Evolutionary conservation across 306 rosid genomes (phyloP), one percentile per base, ranked within the genome.

Genomic region (Trichosanthes truncata): DNA sequence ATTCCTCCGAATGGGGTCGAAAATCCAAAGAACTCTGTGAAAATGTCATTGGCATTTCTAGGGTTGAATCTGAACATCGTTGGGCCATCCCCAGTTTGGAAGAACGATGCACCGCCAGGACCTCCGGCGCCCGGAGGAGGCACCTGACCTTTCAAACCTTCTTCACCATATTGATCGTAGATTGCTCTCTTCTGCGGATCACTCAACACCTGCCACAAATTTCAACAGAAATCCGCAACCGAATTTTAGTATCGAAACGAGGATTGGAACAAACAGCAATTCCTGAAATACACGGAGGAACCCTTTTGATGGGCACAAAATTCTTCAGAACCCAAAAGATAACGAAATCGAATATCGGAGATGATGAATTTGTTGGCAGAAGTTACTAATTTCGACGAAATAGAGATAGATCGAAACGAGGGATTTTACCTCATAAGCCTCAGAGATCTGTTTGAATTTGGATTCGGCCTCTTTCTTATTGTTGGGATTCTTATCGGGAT

Each of bases 101-200:
- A 93, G 86, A 84, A 93, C 14, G 97, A 55, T 23, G 93, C 83
- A 1, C 93, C 98, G 59, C 88, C 88, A 21, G 84, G 83, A 18
- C 76, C 90, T 9, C 83, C 90, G 13, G 90, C 90, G 79, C 81
- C 93, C 0, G 97, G 92, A 0, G 96, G 90, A 51, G 98, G 98
- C 71, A 86, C 88, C 65, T 84, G 89, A 18, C 98, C 98, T 82
- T 93, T 92, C 3, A 93, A 91, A 5, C 97, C 97, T 78, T 93
- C 95, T 82, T 93, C 98, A 20, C 98, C 98, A 18, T 92, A 93
- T 55, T 87, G 96, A 86, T 92, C 98, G 83, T 93, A 93, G 66
- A 93, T 81, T 78, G 91, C 91, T 84, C 89, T 88, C 83, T 93
- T 93, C 80, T 92, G 97, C 15, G 97, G 87, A 88, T 92, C 98